These are phyloP conservation scores for Phytophthora kernoviae DNA, from an alignment of 352 stramenopile genomes.

Conservation along the genomic window DNA sequence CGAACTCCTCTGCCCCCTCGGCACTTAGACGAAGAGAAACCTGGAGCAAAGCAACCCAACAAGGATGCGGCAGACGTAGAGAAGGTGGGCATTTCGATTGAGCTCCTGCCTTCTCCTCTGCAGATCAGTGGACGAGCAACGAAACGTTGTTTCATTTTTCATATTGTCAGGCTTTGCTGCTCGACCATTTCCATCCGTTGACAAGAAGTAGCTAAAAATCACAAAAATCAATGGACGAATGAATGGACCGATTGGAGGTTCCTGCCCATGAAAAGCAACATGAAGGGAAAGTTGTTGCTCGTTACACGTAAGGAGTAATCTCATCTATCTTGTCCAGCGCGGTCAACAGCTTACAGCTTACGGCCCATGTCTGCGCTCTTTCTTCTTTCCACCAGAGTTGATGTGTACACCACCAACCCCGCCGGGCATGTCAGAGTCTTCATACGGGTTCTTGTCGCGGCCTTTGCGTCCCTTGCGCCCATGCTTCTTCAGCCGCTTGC, in stretches of 20 bases:
- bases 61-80: slow-evolving; percentile 28
- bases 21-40: slow-evolving; percentile 40
- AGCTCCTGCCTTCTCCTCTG: slow-evolving; percentile 19
- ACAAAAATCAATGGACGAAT: slow-evolving; percentile 45
- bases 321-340: not conserved
- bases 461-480: slow-evolving; percentile 97
- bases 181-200: slow-evolving; percentile 24
- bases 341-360: slow-evolving; percentile 9
- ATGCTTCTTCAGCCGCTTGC: slow-evolving; percentile 92
- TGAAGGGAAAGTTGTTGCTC: slow-evolving; percentile 2
- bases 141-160: slow-evolving; percentile 38
- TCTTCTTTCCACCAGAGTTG: slow-evolving; percentile 80
- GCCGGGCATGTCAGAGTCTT: slow-evolving; percentile 78
- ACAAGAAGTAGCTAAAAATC: slow-evolving; percentile 39
- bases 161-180: slow-evolving; percentile 31
- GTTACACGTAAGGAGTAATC: slow-evolving; percentile 20
- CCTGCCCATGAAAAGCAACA: not conserved
- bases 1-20: slow-evolving; percentile 25
- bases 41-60: slow-evolving; percentile 30
- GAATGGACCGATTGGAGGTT: slow-evolving; percentile 26
- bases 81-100: slow-evolving; percentile 3
- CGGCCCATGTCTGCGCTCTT: slow-evolving; percentile 56
- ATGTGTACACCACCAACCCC: slow-evolving; percentile 60
- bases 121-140: slow-evolving; percentile 16
- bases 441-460: slow-evolving; percentile 97